phyloP scores from a whole-genome alignment of 2,329 filamentous ascomycete genomes.

The Sporothrix curviconia region DNA sequence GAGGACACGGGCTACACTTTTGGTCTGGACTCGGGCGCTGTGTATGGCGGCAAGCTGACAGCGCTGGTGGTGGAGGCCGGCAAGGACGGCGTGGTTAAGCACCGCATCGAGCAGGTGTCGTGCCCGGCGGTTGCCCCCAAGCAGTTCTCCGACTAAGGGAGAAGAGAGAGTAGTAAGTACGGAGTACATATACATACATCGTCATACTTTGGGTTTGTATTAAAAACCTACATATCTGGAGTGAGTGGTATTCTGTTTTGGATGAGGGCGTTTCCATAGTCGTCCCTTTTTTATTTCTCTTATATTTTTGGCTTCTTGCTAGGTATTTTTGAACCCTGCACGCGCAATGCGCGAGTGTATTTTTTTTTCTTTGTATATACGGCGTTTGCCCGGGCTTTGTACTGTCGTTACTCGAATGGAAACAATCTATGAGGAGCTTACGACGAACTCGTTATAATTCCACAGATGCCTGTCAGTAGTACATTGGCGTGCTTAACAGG shows the following conservation, averaged over 20 bases:
- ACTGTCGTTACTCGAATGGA: too few relatives aligned
- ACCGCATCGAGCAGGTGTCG: slow-evolving; percentile 35
- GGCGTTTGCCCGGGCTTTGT: background rate
- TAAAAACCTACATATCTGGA: background rate
- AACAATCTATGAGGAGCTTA: too few relatives aligned
- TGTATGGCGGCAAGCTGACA: slow-evolving; percentile 66
- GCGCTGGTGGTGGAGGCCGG: slow-evolving; percentile 64
- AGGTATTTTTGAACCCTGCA: too few relatives aligned
- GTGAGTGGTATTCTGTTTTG: background rate
- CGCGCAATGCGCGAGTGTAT: background rate
- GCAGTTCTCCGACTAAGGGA: slow-evolving; percentile 3
- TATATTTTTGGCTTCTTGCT: background rate
- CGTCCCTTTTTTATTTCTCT: background rate
- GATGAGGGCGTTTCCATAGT: background rate
- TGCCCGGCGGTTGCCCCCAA: slow-evolving; percentile 27
- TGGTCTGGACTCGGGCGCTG: slow-evolving; percentile 80
- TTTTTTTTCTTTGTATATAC: background rate
- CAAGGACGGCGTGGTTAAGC: slow-evolving; percentile 26
- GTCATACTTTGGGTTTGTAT: background rate
- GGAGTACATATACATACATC: background rate
- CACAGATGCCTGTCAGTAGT: too few relatives aligned
- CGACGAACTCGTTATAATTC: too few relatives aligned
- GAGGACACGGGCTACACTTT: slow-evolving; percentile 58
- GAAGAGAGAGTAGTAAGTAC: too few relatives aligned
- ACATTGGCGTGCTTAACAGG: too few relatives aligned